Conservation (phyloP, 768 basidiomycete species). For the Chalciporus chontae region DNA sequence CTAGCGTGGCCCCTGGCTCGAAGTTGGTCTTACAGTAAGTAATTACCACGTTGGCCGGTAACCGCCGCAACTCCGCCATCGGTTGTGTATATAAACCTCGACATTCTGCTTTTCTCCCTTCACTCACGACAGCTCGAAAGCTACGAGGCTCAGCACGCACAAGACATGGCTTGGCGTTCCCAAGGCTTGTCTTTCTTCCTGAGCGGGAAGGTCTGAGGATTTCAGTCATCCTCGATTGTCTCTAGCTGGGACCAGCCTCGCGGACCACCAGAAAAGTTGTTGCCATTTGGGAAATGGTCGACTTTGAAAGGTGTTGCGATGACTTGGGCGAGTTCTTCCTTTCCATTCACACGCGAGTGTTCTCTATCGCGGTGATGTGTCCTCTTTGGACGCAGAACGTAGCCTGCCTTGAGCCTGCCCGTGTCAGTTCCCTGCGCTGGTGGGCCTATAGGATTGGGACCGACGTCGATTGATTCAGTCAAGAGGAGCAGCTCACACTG, state of each 20-base stretch:
- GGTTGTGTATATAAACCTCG: slow-evolving; percentile 4
- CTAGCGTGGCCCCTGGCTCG: too few relatives aligned
- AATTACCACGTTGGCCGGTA: too few relatives aligned
- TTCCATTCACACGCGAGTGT: background rate
- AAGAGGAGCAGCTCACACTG: slow-evolving; percentile 3
- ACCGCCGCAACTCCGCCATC: slow-evolving; percentile 14
- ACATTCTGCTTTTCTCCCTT: background rate
- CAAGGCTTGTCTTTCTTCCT: slow-evolving; percentile 18
- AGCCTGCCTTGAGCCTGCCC: too few relatives aligned
- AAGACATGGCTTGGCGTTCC: slow-evolving; percentile 2
- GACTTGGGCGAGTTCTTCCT: slow-evolving; percentile 21
- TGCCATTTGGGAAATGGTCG: background rate
- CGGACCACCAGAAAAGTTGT: slow-evolving; percentile 30
- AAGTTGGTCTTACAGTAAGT: too few relatives aligned
- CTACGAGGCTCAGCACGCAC: slow-evolving; percentile 29
- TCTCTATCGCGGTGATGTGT: slow-evolving; percentile 23
- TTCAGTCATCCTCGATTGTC: slow-evolving; percentile 28
- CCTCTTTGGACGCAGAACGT: slow-evolving; percentile 9
- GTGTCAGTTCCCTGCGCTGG: too few relatives aligned
- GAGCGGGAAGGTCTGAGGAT: slow-evolving; percentile 36
- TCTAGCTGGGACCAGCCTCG: slow-evolving; percentile 26
- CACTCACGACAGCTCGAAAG: slow-evolving; percentile 26
- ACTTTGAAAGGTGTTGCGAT: slow-evolving; percentile 30
- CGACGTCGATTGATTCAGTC: background rate
- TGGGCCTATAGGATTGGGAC: background rate